Percentiles rank a stretch among this genome's conserved stretches.
Evolutionary conservation across 208 protist genomes (phyloP).

Genomic region (Trichomonas tenax): DNA sequence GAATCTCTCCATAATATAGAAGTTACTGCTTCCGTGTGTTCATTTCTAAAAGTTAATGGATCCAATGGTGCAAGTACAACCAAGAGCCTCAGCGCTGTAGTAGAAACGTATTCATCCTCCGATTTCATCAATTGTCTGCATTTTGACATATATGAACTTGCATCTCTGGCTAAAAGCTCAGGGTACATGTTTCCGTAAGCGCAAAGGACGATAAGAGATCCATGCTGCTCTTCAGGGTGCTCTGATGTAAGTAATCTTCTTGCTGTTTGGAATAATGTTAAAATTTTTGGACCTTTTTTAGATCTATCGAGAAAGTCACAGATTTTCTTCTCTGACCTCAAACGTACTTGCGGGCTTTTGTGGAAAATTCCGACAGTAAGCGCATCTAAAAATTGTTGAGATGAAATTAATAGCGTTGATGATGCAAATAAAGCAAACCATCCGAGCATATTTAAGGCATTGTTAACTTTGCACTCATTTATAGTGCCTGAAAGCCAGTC

Average conservation of each 20-base stretch:
- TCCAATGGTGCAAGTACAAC: background rate
- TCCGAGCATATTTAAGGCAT: background rate
- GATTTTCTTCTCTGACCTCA: background rate
- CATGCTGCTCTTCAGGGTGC: background rate
- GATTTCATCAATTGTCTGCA: background rate
- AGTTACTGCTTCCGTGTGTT: background rate
- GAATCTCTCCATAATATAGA: background rate
- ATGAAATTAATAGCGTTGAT: background rate
- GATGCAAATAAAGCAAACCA: conserved; percentile 2
- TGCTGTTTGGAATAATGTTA: background rate
- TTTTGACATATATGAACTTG: background rate
- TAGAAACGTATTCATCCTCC: background rate
- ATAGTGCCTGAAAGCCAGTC: background rate
- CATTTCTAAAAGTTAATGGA: background rate
- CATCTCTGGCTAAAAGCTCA: background rate
- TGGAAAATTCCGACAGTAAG: background rate
- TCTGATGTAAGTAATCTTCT: background rate
- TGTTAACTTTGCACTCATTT: background rate
- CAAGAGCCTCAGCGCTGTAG: background rate
- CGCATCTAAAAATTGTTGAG: conserved; percentile 3
- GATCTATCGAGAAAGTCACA: background rate
- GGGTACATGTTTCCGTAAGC: background rate
- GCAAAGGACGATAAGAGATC: background rate
- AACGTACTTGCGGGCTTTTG: background rate
- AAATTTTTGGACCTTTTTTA: background rate